Evolutionary conservation across 768 basidiomycete genomes (phyloP), one percentile per base, ranked within the genome.

Genomic region (Collybiopsis luxurians): DNA sequence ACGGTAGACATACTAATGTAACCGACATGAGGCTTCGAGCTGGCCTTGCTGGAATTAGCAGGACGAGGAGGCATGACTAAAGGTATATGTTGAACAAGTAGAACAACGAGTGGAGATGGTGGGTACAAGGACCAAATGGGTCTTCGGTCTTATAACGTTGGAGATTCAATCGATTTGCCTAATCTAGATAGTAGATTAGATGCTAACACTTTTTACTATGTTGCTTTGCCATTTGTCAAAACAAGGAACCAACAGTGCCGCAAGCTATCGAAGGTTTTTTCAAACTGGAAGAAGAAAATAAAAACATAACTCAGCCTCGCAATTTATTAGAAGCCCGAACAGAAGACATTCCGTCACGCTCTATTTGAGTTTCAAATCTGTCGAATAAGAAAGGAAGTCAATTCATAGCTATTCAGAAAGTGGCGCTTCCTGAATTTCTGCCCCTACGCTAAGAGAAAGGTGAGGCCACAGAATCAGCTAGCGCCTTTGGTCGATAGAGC

Each of bases 1-100:
- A 79, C 71, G 2, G 78, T 75, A 0, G 71, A 72, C 66, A 70
- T 71, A 42, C 64, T 60, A 24, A 74, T 58, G 42, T 70, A 73
- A 27, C 62, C 64, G 38, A 60, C 56, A 50, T 65, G 62, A 34
- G 67, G 60, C 21, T 63, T 63, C 10, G 39, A 55, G 19, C 61
- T 23, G 31, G 23, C 38, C 24, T 19, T 23, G 36, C 6, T 42
- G 17, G 15, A 15, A 9, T 7, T 17, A 17, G 7, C 36, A 17
- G 30, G 23, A 21, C 31, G 48, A 34, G 36, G 36, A 26, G 62
- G 39, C 57, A 60, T 55, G 38, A 56, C 3, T 10, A 24, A 21
- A 24, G 17, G 13, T 5, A 28, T 27, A 4, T 19, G 21, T 26
- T 12, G 7, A 42, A 21, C 7, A 49, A 34, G 36, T 46, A 52